Conservation (phyloP, 768 basidiomycete genomes). For the Peribolospora kevripleyi region DNA sequence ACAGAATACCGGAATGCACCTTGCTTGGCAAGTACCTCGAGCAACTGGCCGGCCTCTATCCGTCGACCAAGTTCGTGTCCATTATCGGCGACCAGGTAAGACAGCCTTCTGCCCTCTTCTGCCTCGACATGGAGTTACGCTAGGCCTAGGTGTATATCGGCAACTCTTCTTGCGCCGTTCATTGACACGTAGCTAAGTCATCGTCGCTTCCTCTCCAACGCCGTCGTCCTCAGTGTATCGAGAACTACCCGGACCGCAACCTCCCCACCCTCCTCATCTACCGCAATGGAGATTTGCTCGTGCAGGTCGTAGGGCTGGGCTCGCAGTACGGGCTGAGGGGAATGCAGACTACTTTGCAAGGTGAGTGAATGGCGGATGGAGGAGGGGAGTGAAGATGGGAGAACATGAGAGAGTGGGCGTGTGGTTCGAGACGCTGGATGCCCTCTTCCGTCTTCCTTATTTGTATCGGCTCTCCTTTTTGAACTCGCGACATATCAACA, state of each 20-base stretch:
- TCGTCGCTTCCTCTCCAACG: too few species aligned
- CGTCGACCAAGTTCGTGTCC: constrained; percentile 82
- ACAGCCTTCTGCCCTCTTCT: constrained; percentile 26
- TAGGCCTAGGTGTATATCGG: too few species aligned
- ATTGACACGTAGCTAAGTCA: too few species aligned
- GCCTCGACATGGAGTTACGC: too few species aligned
- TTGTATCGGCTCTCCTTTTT: too few species aligned
- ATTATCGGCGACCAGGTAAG: constrained; percentile 50
- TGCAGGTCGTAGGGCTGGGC: constrained; percentile 66
- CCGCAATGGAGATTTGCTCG: constrained; percentile 66
- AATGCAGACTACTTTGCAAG: constrained; percentile 45
- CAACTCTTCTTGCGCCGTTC: too few species aligned
- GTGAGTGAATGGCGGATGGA: constrained; percentile 22
- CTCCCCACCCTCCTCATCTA: constrained; percentile 83
- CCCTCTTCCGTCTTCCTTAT: too few species aligned
- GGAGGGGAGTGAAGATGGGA: too few species aligned
- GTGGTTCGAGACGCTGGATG: too few species aligned
- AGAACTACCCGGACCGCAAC: constrained; percentile 76
- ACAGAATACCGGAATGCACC: constrained; percentile 56
- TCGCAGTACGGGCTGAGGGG: constrained; percentile 31
- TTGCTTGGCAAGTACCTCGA: constrained; percentile 45
- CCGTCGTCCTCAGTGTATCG: constrained; percentile 26
- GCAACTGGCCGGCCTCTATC: constrained; percentile 52
- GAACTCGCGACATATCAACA: too few species aligned
- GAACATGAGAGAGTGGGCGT: too few species aligned